Percentiles rank a stretch among this genome's conserved stretches.
Conservation (phyloP, 306 rosid genomes). For the Cucurbita ficifolia region DNA sequence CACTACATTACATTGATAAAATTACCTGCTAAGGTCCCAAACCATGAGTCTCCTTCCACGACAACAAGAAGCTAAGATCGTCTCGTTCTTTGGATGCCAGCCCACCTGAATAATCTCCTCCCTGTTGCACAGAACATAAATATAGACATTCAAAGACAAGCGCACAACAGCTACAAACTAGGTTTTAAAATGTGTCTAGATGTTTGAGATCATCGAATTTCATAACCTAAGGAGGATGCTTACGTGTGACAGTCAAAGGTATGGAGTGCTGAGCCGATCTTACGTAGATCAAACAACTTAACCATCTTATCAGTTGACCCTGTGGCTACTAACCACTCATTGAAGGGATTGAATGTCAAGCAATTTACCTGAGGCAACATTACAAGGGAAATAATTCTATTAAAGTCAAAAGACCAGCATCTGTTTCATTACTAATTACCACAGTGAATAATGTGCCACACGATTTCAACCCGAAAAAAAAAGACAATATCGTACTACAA, state of each 20-base stretch:
- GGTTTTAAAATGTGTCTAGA: neutral
- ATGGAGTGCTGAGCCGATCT: conserved; percentile 63
- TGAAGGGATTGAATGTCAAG: conserved; percentile 93
- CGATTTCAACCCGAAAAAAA: neutral
- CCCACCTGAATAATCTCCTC: conserved; percentile 99
- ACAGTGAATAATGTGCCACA: neutral
- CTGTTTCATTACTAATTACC: neutral
- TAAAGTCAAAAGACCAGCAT: conserved; percentile 1
- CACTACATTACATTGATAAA: neutral
- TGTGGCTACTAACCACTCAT: conserved; percentile 96
- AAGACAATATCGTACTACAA: neutral
- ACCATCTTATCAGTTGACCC: conserved; percentile 98
- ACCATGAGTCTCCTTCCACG: conserved; percentile 98
- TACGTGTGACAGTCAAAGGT: conserved; percentile 92
- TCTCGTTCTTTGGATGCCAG: conserved; percentile 95
- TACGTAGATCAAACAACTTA: conserved; percentile 83
- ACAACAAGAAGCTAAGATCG: conserved; percentile 91
- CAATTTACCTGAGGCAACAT: conserved; percentile 60
- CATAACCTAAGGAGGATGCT: conserved; percentile 12
- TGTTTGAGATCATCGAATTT: neutral
- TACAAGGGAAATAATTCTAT: neutral
- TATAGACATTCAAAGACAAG: conserved; percentile 12
- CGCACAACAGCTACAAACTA: neutral
- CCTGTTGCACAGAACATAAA: conserved; percentile 26
- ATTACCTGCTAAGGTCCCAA: conserved; percentile 99